These are phyloP conservation scores for Fusarium aywerte DNA, from an alignment of 2,329 filamentous ascomycete species.

Conservation along the genomic window DNA sequence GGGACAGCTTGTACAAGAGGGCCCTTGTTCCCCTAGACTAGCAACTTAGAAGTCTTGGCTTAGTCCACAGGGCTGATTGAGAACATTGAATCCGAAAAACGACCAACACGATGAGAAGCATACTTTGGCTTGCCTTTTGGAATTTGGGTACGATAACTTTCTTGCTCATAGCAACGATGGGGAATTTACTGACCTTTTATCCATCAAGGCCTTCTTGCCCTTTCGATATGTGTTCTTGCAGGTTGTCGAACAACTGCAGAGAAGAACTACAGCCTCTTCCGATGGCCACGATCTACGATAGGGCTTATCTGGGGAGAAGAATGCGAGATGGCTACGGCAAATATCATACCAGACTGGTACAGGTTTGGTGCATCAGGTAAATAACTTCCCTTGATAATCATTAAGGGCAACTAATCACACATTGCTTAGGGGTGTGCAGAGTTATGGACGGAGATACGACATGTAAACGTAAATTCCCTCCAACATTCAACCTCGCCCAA, in stretches of 20 bases:
- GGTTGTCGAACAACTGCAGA: slow-evolving; percentile 30
- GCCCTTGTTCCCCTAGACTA: not conserved
- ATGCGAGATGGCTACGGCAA: slow-evolving; percentile 17
- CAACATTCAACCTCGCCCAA: slow-evolving; percentile 34
- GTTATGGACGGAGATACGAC: slow-evolving; percentile 9
- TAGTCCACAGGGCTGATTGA: not conserved
- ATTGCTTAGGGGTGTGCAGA: slow-evolving; percentile 21
- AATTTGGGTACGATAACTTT: slow-evolving; percentile 12
- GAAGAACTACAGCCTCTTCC: slow-evolving; percentile 31
- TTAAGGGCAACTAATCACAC: not conserved
- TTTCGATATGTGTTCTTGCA: slow-evolving; percentile 33
- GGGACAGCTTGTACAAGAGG: not conserved
- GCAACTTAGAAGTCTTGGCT: not conserved
- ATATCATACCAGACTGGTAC: slow-evolving; percentile 28
- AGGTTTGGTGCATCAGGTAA: slow-evolving; percentile 33
- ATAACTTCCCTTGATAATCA: fast-evolving
- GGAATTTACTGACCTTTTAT: not conserved
- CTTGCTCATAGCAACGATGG: not conserved
- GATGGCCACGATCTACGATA: slow-evolving; percentile 35
- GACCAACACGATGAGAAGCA: slow-evolving; percentile 8
- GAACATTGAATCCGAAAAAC: not conserved
- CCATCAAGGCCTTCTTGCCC: slow-evolving; percentile 22
- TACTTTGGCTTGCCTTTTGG: slow-evolving; percentile 14
- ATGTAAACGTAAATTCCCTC: slow-evolving; percentile 25
- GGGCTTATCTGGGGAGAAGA: slow-evolving; percentile 28